phyloP scores from a whole-genome alignment of 306 rosid species.

The Hippophae tibetana region DNA sequence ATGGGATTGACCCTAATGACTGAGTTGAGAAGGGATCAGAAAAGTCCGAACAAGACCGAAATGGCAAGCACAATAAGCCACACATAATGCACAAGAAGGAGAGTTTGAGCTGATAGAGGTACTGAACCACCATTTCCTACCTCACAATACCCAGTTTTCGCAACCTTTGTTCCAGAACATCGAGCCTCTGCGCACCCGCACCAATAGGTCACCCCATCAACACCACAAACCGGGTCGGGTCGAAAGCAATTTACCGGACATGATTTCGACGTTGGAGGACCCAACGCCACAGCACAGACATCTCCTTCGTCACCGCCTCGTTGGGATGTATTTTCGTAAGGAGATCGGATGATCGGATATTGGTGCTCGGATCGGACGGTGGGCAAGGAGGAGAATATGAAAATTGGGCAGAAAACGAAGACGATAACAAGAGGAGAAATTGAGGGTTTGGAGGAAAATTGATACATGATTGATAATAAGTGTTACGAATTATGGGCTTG shows the following conservation, averaged over 20 bases:
- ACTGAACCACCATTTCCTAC: constrained; percentile 63
- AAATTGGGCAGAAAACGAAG: constrained; percentile 13
- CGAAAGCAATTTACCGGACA: constrained; percentile 81
- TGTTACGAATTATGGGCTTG: background rate
- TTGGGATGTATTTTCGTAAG: constrained; percentile 19
- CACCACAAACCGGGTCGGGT: constrained; percentile 85
- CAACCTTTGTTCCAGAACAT: constrained; percentile 57
- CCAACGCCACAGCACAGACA: constrained; percentile 28
- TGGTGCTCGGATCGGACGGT: constrained; percentile 24
- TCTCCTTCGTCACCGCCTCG: constrained; percentile 10
- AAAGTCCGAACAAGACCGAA: constrained; percentile 66
- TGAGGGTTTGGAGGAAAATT: constrained; percentile 14
- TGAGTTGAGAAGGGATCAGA: constrained; percentile 19
- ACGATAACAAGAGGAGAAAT: constrained; percentile 3
- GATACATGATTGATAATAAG: constrained; percentile 18
- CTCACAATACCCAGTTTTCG: constrained; percentile 67
- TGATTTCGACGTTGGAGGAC: constrained; percentile 9
- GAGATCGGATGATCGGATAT: constrained; percentile 28
- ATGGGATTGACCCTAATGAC: no score
- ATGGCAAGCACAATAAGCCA: constrained; percentile 77
- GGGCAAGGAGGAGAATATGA: constrained; percentile 22
- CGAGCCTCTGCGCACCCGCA: constrained; percentile 82
- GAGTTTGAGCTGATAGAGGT: constrained; percentile 75
- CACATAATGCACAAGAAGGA: constrained; percentile 71
- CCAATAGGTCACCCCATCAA: constrained; percentile 82